Base-by-base conservation (phyloP, 768 basidiomycete genomes). In the Naganishia vishniacii region DNA sequence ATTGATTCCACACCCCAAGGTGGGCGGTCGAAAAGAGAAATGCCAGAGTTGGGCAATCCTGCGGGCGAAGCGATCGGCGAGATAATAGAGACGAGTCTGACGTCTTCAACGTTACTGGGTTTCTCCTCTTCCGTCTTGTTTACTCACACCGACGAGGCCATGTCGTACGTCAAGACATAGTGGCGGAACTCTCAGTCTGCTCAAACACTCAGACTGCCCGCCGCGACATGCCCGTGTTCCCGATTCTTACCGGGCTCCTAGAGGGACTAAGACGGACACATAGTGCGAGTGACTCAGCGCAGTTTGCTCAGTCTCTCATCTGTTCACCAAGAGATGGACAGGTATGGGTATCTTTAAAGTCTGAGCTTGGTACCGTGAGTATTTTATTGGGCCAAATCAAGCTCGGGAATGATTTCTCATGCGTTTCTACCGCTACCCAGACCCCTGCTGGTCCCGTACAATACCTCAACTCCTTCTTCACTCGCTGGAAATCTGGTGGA, bases 291-390 rank as follows among this genome's bases (percentile, higher is more conserved):
- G 53, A 56, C 16, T 18, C 53, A 13, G 18, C 12, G 13, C 6
- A 12, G 23, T 56, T 56, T 26, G 53, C 53, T 6, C 15, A 34
- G 37, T 20, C 6, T 23, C 37, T 56, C 11, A 34, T 56, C 15
- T 56, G 53, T 56, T 56, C 53, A 23, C 53, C 53, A 6, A 37
- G 53, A 23, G 53, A 56, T 40, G 53, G 53, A 2, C 4, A 26
- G 53, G 23, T 56, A 26, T 56, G 53, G 53, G 15, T 15, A 1
- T 2, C 32, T 11, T 6, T 56, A 3, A 41, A 26, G 53, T 15
- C n/a, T 6, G 53, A 56, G 23, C 26, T 56, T 32, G 32, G 11
- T 12, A 1, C 31, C 2, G 53, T 56, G 34, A 41, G 53, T 56
- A 5, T 37, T 15, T 37, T 7, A 37, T 15, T 7, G 34, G 34